Conservation (phyloP, 78 protist species). For the Capsaspora owczarzaki region DNA sequence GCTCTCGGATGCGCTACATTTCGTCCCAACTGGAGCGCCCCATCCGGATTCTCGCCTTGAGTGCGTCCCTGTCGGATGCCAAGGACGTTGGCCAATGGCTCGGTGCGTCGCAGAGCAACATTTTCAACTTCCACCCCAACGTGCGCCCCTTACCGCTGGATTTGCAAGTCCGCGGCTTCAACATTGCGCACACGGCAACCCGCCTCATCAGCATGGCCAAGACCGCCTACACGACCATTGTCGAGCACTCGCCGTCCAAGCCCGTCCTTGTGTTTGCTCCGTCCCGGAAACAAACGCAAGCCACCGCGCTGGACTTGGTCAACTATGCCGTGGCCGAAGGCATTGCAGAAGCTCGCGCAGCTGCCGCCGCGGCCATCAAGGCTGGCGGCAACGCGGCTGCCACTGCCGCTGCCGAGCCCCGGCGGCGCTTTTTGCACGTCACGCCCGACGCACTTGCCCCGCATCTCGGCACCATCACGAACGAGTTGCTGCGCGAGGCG, state of each 20-base stretch:
- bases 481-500: slow-evolving; percentile 13
- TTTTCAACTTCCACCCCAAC: slow-evolving; percentile 89
- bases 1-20: slow-evolving; percentile 85
- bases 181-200: slow-evolving; percentile 25
- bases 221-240: slow-evolving; percentile 69
- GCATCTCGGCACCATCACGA: background rate
- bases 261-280: slow-evolving; percentile 81
- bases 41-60: slow-evolving; percentile 75
- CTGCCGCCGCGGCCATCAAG: too few species aligned
- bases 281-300: slow-evolving; percentile 54
- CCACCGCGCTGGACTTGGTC: slow-evolving; percentile 56
- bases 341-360: background rate
- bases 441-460: background rate
- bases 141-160: slow-evolving; percentile 94
- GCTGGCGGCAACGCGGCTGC: too few species aligned
- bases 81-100: slow-evolving; percentile 68
- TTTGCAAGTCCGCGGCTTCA: slow-evolving; percentile 57
- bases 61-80: slow-evolving; percentile 75
- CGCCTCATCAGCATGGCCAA: slow-evolving; percentile 80
- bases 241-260: slow-evolving; percentile 29
- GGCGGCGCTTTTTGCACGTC: background rate
- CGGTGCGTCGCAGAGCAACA: slow-evolving; percentile 43
- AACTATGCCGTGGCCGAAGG: slow-evolving; percentile 38
- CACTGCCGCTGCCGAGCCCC: too few species aligned
- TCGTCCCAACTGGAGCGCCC: slow-evolving; percentile 37